A percentile compares a stretch with the other conserved stretches of the same genome.
Conservation (phyloP, 306 rosid genomes). For the Trifolium dubium region DNA sequence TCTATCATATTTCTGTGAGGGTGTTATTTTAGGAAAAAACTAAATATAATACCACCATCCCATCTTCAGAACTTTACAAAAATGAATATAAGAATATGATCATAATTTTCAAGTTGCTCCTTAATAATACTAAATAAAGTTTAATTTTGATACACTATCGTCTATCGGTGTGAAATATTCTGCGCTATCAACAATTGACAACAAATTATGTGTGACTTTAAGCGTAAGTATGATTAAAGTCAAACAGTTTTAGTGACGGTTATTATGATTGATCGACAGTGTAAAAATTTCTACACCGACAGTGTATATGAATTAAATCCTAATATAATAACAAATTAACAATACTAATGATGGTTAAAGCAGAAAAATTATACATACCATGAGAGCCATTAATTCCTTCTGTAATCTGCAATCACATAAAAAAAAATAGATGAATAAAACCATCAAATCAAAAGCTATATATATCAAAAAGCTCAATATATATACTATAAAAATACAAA, state of each 20-base stretch:
- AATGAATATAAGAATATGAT: too few species aligned
- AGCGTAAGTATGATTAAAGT: too few species aligned
- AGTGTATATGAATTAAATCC: too few species aligned
- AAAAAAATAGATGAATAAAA: slow-evolving; percentile 34
- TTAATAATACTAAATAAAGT: not conserved
- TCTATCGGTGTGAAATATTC: too few species aligned
- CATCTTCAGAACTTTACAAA: not conserved
- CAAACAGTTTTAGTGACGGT: too few species aligned
- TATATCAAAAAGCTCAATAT: not conserved
- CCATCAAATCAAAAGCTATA: slow-evolving; percentile 41
- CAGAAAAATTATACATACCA: slow-evolving; percentile 65
- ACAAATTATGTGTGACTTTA: not conserved
- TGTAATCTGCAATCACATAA: slow-evolving; percentile 67
- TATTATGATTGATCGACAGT: too few species aligned
- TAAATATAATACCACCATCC: not conserved
- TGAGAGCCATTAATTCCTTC: slow-evolving; percentile 97
- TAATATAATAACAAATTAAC: not conserved
- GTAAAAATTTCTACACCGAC: too few species aligned
- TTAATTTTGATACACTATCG: too few species aligned
- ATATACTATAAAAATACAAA: slow-evolving; percentile 20
- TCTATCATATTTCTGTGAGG: not conserved
- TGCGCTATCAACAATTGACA: not conserved
- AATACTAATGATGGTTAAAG: not conserved
- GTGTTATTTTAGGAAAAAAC: not conserved
- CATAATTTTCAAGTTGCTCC: slow-evolving; percentile 28